Evolutionary conservation across 768 basidiomycete species (phyloP), one percentile per base, ranked within the genome.

Genomic region (Tulasnella sp.): DNA sequence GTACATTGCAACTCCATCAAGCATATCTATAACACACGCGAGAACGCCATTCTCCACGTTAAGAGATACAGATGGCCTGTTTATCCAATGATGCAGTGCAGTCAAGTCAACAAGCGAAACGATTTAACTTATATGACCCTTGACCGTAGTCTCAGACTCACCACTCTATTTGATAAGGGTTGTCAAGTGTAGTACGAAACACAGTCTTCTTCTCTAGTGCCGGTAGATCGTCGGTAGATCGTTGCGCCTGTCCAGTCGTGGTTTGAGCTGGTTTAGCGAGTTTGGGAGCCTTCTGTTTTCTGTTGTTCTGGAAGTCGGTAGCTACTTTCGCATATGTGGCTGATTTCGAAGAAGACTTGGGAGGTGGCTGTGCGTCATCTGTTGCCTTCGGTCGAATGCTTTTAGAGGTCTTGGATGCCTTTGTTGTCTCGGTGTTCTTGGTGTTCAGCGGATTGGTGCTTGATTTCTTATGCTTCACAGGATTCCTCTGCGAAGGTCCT

Each of bases 121-220:
- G 30, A 23, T 15, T 21, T 17, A 59, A 52, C 11, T 34, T 19
- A 42, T 11, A 26, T 17, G 24, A n/a, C n/a, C n/a, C n/a, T n/a
- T n/a, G n/a, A n/a, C n/a, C n/a, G n/a, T n/a, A 15, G 21, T 24
- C 23, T 17, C 19, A 2, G 11, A 58, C 65, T 61, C 66, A 88
- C 88, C 88, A 91, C 67, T 71, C 68, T 15, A 89, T 73, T 10
- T 77, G 76, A 65, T 85, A 84, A 2, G 88, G 88, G 61, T 79
- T 89, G 52, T 83, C 82, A 23, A 91, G 72, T 0, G 84, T 83
- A 60, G 79, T 77, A 64, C 81, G 88, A 73, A 81, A 88, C 0
- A 83, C 79, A 1, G 74, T 71, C 66, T 83, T 89, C 48, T 76
- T 79, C 23, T 88, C 85, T 45, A 68, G 69, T 17, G 54, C 63